Base-by-base conservation (phyloP, 129 eudicot genomes). In the Flaveria sonorensis region DNA sequence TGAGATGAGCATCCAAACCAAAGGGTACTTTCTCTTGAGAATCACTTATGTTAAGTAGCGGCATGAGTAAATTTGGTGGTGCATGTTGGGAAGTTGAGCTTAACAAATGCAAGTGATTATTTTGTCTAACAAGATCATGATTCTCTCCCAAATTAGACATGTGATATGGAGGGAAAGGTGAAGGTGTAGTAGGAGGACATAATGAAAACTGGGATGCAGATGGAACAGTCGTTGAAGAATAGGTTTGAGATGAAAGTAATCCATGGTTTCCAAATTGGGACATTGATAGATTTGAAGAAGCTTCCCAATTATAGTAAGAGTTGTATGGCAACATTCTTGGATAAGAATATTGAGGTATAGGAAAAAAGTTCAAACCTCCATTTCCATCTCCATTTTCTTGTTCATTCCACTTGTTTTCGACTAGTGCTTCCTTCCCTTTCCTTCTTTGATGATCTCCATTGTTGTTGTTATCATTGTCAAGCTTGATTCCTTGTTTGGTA, bases 291-390 rank as follows among this genome's bases (percentile, higher is more conserved):
- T 80, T 89, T 43, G 91, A 72, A 82, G 83, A 83, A 80, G 82
- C 86, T 69, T 92, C 97, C 97, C 92, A 92, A 50, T 87, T 87
- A 68, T 84, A 81, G 79, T 73, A 86, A 23, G 84, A 74, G 20
- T 85, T 91, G 83, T 71, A 84, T 21, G 86, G 83, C 72, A 82
- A 76, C 63, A 79, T 20, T 15, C 89, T 86, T 46, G 82, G 78
- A 61, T 84, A 66, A 68, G 87, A 81, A 75, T 71, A 73, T 53
- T 85, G 84, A 47, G 78, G 84, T 81, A 86, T 18, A 16, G 97
- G 96, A 43, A 92, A 89, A 52, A 89, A 86, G 73, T 83, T 87
- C 79, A 89, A 87, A 84, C 92, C 92, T 45, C 79, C 87, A 81
- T 80, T 86, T 70, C 72, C 77, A 84, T 91, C 92, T 45, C 79